Evolutionary conservation across 78 protist species (phyloP).

Genomic region (Guillardia theta): DNA sequence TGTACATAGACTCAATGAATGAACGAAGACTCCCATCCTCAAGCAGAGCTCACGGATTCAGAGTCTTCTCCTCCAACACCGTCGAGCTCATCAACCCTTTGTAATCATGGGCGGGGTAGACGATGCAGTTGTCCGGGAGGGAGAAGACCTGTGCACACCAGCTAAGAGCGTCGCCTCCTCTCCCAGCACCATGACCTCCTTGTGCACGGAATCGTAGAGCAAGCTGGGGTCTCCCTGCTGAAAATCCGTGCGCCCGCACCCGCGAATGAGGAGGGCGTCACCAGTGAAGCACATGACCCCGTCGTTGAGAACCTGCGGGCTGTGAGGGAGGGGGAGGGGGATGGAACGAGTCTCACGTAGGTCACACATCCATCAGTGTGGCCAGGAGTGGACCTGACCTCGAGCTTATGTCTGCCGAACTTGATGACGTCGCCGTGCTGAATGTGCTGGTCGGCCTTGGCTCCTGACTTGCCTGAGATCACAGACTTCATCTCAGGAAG

Average conservation of each 20-base stretch:
- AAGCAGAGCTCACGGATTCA: background rate
- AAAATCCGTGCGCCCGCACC: conserved; percentile 50
- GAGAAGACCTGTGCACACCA: conserved; percentile 42
- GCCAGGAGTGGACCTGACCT: conserved; percentile 37
- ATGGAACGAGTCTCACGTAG: too few relatives aligned
- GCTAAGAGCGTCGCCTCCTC: too few relatives aligned
- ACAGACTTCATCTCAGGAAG: background rate
- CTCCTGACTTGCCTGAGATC: background rate
- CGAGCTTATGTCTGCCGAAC: background rate
- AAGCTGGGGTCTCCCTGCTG: background rate
- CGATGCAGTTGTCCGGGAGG: background rate
- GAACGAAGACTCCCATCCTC: too few relatives aligned
- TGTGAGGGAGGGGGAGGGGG: too few relatives aligned
- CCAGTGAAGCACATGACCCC: conserved; percentile 23
- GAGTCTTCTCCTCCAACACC: background rate
- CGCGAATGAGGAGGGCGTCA: conserved; percentile 37
- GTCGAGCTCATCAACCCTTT: conserved; percentile 13
- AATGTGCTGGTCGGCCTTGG: conserved; percentile 12
- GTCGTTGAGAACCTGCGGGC: too few relatives aligned
- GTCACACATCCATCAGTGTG: conserved; percentile 44
- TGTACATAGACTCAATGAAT: too few relatives aligned
- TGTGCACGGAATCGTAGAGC: conserved; percentile 32
- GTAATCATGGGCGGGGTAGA: conserved; percentile 54
- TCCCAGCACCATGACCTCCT: too few relatives aligned
- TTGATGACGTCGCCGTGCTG: background rate